Conservation (phyloP, 805 yeast genomes). For the Hyphopichia homilentoma region DNA sequence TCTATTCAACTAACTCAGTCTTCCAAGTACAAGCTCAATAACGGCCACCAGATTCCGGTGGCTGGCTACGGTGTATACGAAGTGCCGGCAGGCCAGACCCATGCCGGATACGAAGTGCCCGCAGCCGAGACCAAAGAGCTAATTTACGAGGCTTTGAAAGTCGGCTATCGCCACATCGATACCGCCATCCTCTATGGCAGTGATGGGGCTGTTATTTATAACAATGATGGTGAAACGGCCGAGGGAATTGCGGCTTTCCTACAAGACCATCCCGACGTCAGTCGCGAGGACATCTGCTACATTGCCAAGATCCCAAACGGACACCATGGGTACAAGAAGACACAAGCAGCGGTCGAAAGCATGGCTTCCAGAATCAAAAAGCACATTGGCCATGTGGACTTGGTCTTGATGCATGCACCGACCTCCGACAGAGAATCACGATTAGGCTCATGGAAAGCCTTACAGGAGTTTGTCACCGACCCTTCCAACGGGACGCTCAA, state of each 20-base stretch:
- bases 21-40: slow-evolving; percentile 44
- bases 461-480: slow-evolving; percentile 61
- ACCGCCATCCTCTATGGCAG: too few relatives aligned
- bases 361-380: slow-evolving; percentile 29
- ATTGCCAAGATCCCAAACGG: slow-evolving; percentile 30
- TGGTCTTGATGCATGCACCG: slow-evolving; percentile 54
- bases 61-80: slow-evolving; percentile 58
- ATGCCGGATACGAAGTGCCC: too few relatives aligned
- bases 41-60: slow-evolving; percentile 54
- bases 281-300: slow-evolving; percentile 33
- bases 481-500: slow-evolving; percentile 43
- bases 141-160: slow-evolving; percentile 49
- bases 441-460: slow-evolving; percentile 63
- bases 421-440: slow-evolving; percentile 33
- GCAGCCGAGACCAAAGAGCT: too few relatives aligned
- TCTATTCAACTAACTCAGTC: slow-evolving; percentile 30
- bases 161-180: slow-evolving; percentile 67
- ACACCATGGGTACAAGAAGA: slow-evolving; percentile 33
- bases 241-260: slow-evolving; percentile 56
- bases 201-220: slow-evolving; percentile 70
- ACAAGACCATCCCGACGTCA: slow-evolving; percentile 29
- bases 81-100: too few relatives aligned
- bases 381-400: slow-evolving; percentile 36
- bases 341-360: slow-evolving; percentile 24
- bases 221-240: slow-evolving; percentile 60